phyloP scores from a whole-genome alignment of 2,329 filamentous ascomycete genomes.

The Scedosporium apiospermum region DNA sequence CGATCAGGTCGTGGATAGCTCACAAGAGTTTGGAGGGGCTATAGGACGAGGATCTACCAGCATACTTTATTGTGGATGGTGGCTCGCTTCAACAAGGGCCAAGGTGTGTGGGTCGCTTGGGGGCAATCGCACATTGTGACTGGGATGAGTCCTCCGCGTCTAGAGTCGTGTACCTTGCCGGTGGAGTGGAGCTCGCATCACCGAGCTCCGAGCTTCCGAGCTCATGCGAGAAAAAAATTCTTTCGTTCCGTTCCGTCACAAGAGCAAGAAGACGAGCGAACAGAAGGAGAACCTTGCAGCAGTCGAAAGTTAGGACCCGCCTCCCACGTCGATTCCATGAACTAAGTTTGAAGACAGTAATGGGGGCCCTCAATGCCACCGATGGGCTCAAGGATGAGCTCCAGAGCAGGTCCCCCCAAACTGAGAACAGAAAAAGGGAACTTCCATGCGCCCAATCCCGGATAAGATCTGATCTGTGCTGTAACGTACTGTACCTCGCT shows the following conservation, averaged over 20 bases:
- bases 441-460: too few relatives aligned
- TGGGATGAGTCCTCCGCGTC: too few relatives aligned
- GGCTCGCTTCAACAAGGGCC: not conserved
- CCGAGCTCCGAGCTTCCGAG: conserved; percentile 6
- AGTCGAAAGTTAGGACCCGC: not conserved
- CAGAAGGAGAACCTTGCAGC: not conserved
- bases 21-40: not conserved
- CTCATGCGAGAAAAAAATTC: not conserved
- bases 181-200: not conserved
- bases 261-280: not conserved
- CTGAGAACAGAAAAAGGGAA: not conserved
- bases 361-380: not conserved
- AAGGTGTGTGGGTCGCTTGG: not conserved
- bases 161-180: too few relatives aligned
- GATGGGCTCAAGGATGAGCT: not conserved
- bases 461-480: too few relatives aligned
- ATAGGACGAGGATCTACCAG: not conserved
- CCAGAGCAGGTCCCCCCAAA: not conserved
- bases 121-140: not conserved
- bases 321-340: not conserved
- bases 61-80: not conserved
- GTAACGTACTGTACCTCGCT: not conserved
- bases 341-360: not conserved
- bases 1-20: not conserved
- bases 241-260: not conserved